These are phyloP conservation scores for Solanum habrochaites DNA, from an alignment of 257 asterid species.

Conservation along the genomic window DNA sequence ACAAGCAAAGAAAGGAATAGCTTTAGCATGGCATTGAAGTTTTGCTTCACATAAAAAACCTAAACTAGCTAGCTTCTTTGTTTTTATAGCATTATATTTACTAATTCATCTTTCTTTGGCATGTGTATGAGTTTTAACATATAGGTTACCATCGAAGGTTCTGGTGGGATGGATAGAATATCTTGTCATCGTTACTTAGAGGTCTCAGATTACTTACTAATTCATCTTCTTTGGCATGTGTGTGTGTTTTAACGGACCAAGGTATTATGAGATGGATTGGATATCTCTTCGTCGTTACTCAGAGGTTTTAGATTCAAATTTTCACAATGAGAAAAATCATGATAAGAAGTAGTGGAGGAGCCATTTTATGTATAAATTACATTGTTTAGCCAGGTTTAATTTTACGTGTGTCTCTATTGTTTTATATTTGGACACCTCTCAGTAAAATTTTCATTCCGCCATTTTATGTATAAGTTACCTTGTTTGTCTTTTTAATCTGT, in stretches of 20 bases:
- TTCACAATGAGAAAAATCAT: no score
- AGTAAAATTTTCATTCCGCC: no score
- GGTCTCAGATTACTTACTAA: no score
- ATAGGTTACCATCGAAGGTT: background rate
- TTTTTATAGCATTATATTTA: background rate
- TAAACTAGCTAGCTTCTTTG: background rate
- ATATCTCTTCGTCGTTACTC: background rate
- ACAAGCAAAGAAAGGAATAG: constrained; percentile 36
- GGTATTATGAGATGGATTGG: background rate
- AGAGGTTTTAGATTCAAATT: no score
- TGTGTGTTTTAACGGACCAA: no score
- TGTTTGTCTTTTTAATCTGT: background rate
- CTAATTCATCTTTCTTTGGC: background rate
- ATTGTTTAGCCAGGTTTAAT: no score
- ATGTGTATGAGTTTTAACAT: background rate
- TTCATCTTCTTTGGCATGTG: background rate
- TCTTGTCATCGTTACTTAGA: background rate
- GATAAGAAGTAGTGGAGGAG: background rate
- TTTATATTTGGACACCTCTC: background rate
- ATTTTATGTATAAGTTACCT: no score
- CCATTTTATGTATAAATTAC: no score
- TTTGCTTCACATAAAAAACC: background rate
- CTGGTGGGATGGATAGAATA: background rate
- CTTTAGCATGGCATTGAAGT: constrained; percentile 26
- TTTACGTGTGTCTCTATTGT: no score